A percentile compares a stretch with the other conserved stretches of the same genome.
phyloP scores from a whole-genome alignment of 73 alveolate species.

The Symbiodinium pilosum region DNA sequence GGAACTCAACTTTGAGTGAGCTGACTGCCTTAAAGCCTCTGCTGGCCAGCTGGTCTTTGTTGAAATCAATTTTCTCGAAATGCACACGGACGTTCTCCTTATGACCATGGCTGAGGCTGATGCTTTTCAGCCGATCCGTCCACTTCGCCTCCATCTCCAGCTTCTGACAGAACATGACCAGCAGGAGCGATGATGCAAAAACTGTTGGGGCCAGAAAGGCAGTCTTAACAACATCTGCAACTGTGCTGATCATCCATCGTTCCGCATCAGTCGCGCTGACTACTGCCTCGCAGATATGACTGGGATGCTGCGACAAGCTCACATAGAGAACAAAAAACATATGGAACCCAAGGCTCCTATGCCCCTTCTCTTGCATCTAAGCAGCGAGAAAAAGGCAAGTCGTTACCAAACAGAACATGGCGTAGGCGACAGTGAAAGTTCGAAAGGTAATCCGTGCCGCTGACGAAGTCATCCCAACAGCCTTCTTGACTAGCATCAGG shows the following conservation, averaged over 20 bases:
- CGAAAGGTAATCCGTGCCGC: not conserved
- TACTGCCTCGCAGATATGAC: not conserved
- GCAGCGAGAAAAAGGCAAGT: not conserved
- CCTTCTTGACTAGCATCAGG: not conserved
- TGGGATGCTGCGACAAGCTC: too few relatives aligned
- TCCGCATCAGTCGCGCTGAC: not conserved
- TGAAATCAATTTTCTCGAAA: not conserved
- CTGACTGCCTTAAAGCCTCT: not conserved
- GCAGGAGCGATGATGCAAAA: not conserved
- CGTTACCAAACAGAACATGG: not conserved
- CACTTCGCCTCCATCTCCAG: not conserved
- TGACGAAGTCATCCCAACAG: not conserved
- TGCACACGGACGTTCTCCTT: not conserved
- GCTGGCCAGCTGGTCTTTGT: not conserved
- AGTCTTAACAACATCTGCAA: not conserved
- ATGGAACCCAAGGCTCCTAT: not conserved
- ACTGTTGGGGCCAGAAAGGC: not conserved
- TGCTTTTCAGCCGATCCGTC: not conserved
- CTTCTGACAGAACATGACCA: not conserved
- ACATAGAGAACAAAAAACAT: too few relatives aligned
- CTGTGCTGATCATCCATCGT: not conserved
- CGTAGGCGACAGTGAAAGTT: not conserved
- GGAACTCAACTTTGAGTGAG: not conserved
- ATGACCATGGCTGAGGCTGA: not conserved
- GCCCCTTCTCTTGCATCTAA: not conserved